These are phyloP conservation scores for Fusarium begoniae DNA, from an alignment of 2,329 filamentous ascomycete genomes.

Conservation along the genomic window DNA sequence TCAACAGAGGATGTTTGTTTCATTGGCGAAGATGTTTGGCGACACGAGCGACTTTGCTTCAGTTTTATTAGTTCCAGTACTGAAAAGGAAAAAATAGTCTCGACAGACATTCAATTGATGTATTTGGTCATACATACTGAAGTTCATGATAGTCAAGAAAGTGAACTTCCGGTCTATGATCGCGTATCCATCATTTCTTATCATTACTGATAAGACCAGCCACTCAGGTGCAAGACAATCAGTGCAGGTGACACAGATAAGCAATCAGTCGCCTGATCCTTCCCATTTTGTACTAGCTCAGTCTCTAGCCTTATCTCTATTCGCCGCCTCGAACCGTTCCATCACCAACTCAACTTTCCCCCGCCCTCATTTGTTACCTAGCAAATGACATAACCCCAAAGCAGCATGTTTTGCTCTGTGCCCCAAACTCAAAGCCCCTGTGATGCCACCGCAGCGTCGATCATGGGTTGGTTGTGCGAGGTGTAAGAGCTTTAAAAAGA, in stretches of 20 bases:
- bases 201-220: neutral
- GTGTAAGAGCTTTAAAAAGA: slow-evolving; percentile 37
- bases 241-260: slow-evolving; percentile 7
- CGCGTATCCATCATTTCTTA: neutral
- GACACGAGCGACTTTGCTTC: neutral
- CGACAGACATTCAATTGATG: neutral
- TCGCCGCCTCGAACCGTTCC: slow-evolving; percentile 2
- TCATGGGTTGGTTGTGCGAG: slow-evolving; percentile 35
- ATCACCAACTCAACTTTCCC: slow-evolving; percentile 4
- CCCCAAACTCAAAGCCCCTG: neutral
- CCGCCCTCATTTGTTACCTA: neutral
- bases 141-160: neutral
- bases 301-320: neutral
- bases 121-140: neutral
- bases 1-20: neutral
- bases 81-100: neutral
- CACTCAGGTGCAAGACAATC: neutral
- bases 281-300: neutral
- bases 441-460: slow-evolving; percentile 34
- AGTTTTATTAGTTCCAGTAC: neutral
- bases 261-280: slow-evolving; percentile 15
- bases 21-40: neutral
- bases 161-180: neutral
- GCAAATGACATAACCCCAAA: slow-evolving; percentile 12
- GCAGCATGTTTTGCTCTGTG: slow-evolving; percentile 12